Evolutionary conservation across 2,329 filamentous ascomycete species (phyloP).

Genomic region (Cercospora sp.): DNA sequence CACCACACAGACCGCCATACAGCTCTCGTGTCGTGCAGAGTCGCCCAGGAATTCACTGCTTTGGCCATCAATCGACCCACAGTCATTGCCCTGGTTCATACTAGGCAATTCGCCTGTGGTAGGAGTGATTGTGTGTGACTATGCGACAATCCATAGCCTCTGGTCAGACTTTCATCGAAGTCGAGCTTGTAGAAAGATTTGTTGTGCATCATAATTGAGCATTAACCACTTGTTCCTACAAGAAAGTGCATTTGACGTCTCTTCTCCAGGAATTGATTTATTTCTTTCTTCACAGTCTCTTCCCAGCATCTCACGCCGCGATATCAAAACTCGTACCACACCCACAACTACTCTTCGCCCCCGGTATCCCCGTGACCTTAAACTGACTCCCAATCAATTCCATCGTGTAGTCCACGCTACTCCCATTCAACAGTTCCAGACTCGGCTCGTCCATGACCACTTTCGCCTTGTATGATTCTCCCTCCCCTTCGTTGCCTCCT

Average conservation of each 20-base stretch:
- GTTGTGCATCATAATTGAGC: too few species aligned
- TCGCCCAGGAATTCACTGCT: neutral
- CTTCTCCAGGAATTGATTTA: too few species aligned
- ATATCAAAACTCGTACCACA: slow-evolving; percentile 98
- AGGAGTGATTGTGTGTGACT: neutral
- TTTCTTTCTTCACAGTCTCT: too few species aligned
- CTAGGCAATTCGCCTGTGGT: neutral
- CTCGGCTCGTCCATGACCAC: slow-evolving; percentile 87
- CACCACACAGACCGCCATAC: neutral
- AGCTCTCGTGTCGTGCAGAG: neutral
- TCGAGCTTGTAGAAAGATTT: too few species aligned
- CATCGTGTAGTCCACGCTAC: slow-evolving; percentile 94
- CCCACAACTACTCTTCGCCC: slow-evolving; percentile 89
- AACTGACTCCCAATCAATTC: slow-evolving; percentile 95
- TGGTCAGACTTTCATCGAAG: neutral
- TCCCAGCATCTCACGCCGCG: slow-evolving; percentile 43
- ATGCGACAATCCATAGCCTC: neutral
- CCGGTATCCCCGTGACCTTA: slow-evolving; percentile 91
- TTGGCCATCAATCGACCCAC: neutral
- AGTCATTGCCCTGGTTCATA: neutral
- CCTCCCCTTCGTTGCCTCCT: slow-evolving; percentile 18
- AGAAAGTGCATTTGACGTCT: too few species aligned
- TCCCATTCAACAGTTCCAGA: slow-evolving; percentile 84
- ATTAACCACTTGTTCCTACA: too few species aligned
- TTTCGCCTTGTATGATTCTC: slow-evolving; percentile 61